A percentile compares a stretch with the other conserved stretches of the same genome.
These are phyloP conservation scores for Mayamaea pseudoterrestris DNA, from an alignment of 108 stramenopile genomes.

Conservation along the genomic window DNA sequence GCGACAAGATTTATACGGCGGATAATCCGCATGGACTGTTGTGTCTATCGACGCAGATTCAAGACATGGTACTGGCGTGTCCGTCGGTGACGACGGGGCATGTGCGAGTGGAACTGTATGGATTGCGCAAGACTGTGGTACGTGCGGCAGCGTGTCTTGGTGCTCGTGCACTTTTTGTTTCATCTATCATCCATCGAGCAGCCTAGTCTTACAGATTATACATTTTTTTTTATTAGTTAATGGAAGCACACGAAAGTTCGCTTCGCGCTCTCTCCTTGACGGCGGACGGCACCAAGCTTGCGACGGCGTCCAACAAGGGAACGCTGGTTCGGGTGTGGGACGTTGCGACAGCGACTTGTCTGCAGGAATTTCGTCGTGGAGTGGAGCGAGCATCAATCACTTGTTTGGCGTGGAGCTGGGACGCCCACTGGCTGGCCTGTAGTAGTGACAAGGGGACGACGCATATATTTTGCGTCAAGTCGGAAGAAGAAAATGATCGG, in stretches of 20 bases:
- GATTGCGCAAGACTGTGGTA: slow-evolving; percentile 72
- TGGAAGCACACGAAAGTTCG: slow-evolving; percentile 91
- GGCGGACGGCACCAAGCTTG: slow-evolving; percentile 77
- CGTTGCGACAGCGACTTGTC: slow-evolving; percentile 42
- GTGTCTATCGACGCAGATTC: slow-evolving; percentile 77
- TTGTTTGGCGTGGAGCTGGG: slow-evolving; percentile 80
- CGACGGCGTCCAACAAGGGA: slow-evolving; percentile 88
- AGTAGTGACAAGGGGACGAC: slow-evolving; percentile 92
- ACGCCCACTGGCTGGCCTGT: slow-evolving; percentile 81
- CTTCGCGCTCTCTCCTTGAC: slow-evolving; percentile 78
- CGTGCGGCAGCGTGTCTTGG: no score
- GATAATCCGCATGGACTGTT: slow-evolving; percentile 85
- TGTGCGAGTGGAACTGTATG: slow-evolving; percentile 94
- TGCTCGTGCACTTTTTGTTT: not conserved
- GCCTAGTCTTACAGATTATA: not conserved
- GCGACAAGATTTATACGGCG: slow-evolving; percentile 90
- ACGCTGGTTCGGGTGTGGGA: slow-evolving; percentile 94
- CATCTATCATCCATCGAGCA: not conserved
- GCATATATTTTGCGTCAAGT: slow-evolving; percentile 76
- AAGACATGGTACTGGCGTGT: slow-evolving; percentile 91
- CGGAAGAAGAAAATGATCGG: slow-evolving; percentile 1
- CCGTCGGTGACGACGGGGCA: slow-evolving; percentile 82
- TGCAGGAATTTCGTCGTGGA: slow-evolving; percentile 89
- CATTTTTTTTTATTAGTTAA: slow-evolving; percentile 17
- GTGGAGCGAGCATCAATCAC: slow-evolving; percentile 88